Evolutionary conservation across 345 rosid species (phyloP).

Genomic region (Pugionium cornutum): DNA sequence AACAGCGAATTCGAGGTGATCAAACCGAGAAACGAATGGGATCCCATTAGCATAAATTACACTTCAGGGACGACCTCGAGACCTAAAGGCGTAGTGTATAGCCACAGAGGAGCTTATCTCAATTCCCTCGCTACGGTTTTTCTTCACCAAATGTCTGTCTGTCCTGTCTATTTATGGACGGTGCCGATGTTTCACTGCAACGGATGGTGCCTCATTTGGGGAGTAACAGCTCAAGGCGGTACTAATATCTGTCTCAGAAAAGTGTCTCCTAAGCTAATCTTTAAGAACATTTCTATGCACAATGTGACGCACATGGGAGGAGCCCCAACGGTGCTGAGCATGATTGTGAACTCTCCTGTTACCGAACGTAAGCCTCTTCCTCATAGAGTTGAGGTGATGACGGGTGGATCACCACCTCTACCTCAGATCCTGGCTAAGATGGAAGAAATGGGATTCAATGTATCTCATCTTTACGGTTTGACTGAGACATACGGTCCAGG

Average conservation of each 20-base stretch:
- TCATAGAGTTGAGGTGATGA: slow-evolving; percentile 53
- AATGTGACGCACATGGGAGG: slow-evolving; percentile 84
- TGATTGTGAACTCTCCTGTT: slow-evolving; percentile 61
- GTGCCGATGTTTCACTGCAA: slow-evolving; percentile 97
- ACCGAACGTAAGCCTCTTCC: slow-evolving; percentile 49
- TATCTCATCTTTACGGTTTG: slow-evolving; percentile 69
- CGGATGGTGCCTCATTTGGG: slow-evolving; percentile 92
- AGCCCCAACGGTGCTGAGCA: slow-evolving; percentile 78
- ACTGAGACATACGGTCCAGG: slow-evolving; percentile 84
- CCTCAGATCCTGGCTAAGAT: slow-evolving; percentile 55
- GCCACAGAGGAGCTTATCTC: slow-evolving; percentile 86
- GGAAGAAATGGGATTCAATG: slow-evolving; percentile 69
- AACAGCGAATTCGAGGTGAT: slow-evolving; percentile 42
- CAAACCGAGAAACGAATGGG: slow-evolving; percentile 66
- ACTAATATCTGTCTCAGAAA: slow-evolving; percentile 71
- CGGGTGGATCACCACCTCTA: slow-evolving; percentile 76
- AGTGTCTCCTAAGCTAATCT: slow-evolving; percentile 56
- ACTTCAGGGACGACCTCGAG: slow-evolving; percentile 87
- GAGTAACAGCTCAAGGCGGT: slow-evolving; percentile 85
- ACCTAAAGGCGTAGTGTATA: slow-evolving; percentile 86
- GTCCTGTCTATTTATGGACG: slow-evolving; percentile 78
- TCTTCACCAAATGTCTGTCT: slow-evolving; percentile 58
- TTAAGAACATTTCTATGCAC: slow-evolving; percentile 54
- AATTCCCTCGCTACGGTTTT: slow-evolving; percentile 63
- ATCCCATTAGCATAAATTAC: slow-evolving; percentile 76